phyloP scores from a whole-genome alignment of 2,329 filamentous ascomycete genomes.

The Fusarium papillatum region DNA sequence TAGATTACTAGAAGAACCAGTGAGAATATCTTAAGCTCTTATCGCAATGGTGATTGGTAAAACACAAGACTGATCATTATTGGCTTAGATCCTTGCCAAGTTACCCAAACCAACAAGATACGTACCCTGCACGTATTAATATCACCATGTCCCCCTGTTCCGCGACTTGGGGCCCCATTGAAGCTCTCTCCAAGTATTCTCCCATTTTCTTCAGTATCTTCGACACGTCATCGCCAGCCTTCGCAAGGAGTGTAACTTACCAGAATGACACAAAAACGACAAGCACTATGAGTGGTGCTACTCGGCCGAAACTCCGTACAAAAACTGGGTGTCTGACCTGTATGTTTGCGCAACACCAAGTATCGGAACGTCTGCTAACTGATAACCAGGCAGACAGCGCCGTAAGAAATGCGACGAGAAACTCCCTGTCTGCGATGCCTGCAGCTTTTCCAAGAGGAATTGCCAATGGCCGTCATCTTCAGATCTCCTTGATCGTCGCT shows the following conservation, averaged over 20 bases:
- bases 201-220: background rate
- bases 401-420: constrained; percentile 36
- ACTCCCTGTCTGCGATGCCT: constrained; percentile 18
- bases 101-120: background rate
- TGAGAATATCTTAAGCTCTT: background rate
- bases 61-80: background rate
- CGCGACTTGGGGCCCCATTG: background rate
- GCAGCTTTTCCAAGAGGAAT: background rate
- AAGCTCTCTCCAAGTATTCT: background rate
- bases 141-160: background rate
- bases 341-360: background rate
- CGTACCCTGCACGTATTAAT: background rate
- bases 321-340: constrained; percentile 38
- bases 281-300: constrained; percentile 5
- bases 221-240: background rate
- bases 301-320: constrained; percentile 20
- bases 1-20: fast-evolving
- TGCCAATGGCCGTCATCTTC: constrained; percentile 30
- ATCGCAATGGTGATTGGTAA: background rate
- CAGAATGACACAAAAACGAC: background rate
- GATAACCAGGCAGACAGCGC: constrained; percentile 23
- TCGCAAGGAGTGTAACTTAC: background rate
- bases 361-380: background rate
- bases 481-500: constrained; percentile 32
- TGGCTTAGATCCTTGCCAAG: background rate